phyloP scores from a whole-genome alignment of 768 basidiomycete species.

The Phlebiopsis gigantea region DNA sequence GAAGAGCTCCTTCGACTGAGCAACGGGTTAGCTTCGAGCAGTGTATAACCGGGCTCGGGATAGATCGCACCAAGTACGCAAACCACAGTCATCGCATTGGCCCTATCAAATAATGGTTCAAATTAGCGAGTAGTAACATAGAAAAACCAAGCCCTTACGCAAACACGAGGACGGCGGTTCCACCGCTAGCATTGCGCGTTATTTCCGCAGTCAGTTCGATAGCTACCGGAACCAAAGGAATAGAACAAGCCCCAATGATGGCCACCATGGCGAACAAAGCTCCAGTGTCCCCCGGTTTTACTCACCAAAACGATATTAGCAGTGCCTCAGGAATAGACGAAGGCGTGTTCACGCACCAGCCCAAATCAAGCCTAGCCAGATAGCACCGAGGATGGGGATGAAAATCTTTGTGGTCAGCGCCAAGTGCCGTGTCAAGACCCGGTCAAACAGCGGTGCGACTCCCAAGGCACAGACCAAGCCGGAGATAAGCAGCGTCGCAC shows the following conservation, averaged over 20 bases:
- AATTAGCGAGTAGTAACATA: not conserved
- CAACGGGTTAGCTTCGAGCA: not conserved
- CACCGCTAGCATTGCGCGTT: slow-evolving; percentile 76
- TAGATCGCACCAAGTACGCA: slow-evolving; percentile 52
- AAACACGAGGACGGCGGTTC: slow-evolving; percentile 74
- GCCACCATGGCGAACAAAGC: slow-evolving; percentile 64
- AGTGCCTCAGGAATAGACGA: not conserved
- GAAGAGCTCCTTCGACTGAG: slow-evolving; percentile 62
- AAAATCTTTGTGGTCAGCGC: slow-evolving; percentile 54
- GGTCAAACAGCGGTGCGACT: slow-evolving; percentile 73
- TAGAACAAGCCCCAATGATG: slow-evolving; percentile 57
- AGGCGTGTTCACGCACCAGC: slow-evolving; percentile 44
- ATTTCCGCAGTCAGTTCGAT: slow-evolving; percentile 78
- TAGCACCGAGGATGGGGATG: slow-evolving; percentile 52
- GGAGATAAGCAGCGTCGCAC: slow-evolving; percentile 57
- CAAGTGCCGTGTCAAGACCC: slow-evolving; percentile 75
- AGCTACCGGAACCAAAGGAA: slow-evolving; percentile 70
- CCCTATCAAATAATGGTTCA: slow-evolving; percentile 31
- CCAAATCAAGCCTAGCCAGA: slow-evolving; percentile 79
- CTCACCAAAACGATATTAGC: slow-evolving; percentile 29
- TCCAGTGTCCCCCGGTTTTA: slow-evolving; percentile 53
- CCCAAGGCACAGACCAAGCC: slow-evolving; percentile 67
- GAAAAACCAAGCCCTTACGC: slow-evolving; percentile 36
- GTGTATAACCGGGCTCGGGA: no score
- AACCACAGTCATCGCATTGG: slow-evolving; percentile 59